Evolutionary conservation across 768 basidiomycete species (phyloP), one percentile per base, ranked within the genome.

Genomic region (Leccinum arenicola): DNA sequence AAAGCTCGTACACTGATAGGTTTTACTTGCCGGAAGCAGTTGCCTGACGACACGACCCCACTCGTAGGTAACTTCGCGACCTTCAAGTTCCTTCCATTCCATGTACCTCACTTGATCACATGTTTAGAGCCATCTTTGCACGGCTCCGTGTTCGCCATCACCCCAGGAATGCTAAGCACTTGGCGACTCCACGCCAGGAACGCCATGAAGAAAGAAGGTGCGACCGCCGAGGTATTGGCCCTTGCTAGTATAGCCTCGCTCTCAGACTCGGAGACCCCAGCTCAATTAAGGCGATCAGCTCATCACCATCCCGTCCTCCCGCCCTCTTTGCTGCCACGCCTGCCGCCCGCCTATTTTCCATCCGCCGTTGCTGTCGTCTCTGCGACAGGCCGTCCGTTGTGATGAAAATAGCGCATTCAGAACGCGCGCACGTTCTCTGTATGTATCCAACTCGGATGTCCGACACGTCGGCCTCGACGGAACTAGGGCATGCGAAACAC

Each of bases 41-140:
- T 17, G 49, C 29, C 43, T 56, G 49, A 61, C 57, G 50, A 49
- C 19, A 14, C 50, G 15, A 47, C 43, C 52, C 54, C 31, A 45
- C 54, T 59, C 54, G n/a, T 55, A 27, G 19, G n/a, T 45, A 45
- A 54, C 40, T 35, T 56, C 38, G 31, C 29, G 25, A 19, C 48
- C 36, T 38, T 19, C n/a, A n/a, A n/a, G n/a, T n/a, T n/a, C 36
- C 64, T 66, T 66, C 64, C 64, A 66, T 66, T 58, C 54, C 61
- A 50, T 19, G 48, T 38, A 57, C 50, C 52, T 57, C 63, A 54
- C 40, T 36, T 36, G 31, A 54, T 31, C 59, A 50, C 59, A 65
- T 55, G 56, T 36, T 33, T 25, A 23, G 50, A 50, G 33, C 7
- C 53, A 36, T 56, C 36, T 27, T 31, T 23, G 17, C 33, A 19